phyloP scores from a whole-genome alignment of 164 flowering plant species.

The Dillenia suffruticosa region DNA sequence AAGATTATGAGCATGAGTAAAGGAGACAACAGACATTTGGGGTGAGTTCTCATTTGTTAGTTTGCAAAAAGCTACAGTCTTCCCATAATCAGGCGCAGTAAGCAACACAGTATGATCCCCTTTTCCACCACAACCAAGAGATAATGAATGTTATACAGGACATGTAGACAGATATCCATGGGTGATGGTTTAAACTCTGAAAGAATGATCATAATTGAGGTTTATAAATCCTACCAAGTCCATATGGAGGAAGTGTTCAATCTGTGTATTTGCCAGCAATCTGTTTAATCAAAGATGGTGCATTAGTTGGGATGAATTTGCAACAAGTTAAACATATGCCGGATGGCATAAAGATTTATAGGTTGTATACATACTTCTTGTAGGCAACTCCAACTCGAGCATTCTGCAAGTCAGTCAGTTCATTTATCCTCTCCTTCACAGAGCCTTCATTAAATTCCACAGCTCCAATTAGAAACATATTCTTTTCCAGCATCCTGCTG shows the following conservation, averaged over 20 bases:
- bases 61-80: too few species aligned
- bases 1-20: too few species aligned
- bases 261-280: slow-evolving; percentile 39
- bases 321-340: background rate
- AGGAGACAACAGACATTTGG: too few species aligned
- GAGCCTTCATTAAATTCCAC: slow-evolving; percentile 58
- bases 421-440: slow-evolving; percentile 42
- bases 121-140: too few species aligned
- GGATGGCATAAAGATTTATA: background rate
- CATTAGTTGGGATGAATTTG: background rate
- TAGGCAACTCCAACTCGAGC: slow-evolving; percentile 48
- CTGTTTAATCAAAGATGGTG: slow-evolving; percentile 26
- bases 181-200: background rate
- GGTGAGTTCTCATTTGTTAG: too few species aligned
- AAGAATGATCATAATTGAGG: background rate
- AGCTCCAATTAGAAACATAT: slow-evolving; percentile 66
- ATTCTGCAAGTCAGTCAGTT: slow-evolving; percentile 51
- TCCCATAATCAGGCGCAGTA: too few species aligned
- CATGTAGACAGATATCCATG: too few species aligned
- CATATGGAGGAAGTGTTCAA: slow-evolving; percentile 64
- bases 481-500: slow-evolving; percentile 63
- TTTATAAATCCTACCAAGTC: slow-evolving; percentile 50
- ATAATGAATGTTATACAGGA: too few species aligned
- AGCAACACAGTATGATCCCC: too few species aligned
- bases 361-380: slow-evolving; percentile 38